Base-by-base conservation (phyloP, 768 basidiomycete genomes). In the Suillus subluteus region DNA sequence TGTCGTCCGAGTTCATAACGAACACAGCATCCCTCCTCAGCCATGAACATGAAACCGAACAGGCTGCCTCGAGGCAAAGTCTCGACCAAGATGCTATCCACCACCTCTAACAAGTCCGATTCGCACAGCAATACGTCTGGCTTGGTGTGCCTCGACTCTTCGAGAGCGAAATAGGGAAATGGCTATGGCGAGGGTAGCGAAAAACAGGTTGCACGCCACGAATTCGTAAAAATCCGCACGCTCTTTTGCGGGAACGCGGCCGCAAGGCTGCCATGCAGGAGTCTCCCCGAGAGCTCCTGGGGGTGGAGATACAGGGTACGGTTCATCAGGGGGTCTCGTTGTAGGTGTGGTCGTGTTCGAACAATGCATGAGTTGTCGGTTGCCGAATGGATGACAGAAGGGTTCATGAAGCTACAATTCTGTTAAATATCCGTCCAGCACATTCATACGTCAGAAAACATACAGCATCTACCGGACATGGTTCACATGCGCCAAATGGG, bases 361-460 rank as follows among this genome's bases (percentile, higher is more conserved):
- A 67, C 96, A 98, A 74, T 96, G 96, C 82, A 96, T 84, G 48
- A 95, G 84, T 23, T 93, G 88, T 30, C 96, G 88, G 78, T 96
- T 96, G 62, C 96, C 96, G 74, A 95, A 97, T n/a, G 96, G 96
- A 73, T 93, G 89, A 79, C 96, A 98, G 78, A 92, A 97, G 2
- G 96, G 95, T 80, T 96, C 88, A 72, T 89, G 81, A 41, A 93
- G 81, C 95, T 96, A 69, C 43, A 64, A n/a, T 38, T 66, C 40
- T 23, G 46, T 68, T 62, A 69, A 64, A 37, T 55, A 59, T 68
- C 38, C 59, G 35, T 18, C 62, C 35, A 55, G 62, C 58, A 32
- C 48, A 65, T 35, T 40, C 21, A 40, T 68, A 44, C 46, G 35
- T 58, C 56, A 65, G 62, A 48, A 63, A n/a, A 81, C 86, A 62